A percentile compares a stretch with the other conserved stretches of the same genome.
Conservation (phyloP, 75 land plant species). For the Sequoia sempervirens region DNA sequence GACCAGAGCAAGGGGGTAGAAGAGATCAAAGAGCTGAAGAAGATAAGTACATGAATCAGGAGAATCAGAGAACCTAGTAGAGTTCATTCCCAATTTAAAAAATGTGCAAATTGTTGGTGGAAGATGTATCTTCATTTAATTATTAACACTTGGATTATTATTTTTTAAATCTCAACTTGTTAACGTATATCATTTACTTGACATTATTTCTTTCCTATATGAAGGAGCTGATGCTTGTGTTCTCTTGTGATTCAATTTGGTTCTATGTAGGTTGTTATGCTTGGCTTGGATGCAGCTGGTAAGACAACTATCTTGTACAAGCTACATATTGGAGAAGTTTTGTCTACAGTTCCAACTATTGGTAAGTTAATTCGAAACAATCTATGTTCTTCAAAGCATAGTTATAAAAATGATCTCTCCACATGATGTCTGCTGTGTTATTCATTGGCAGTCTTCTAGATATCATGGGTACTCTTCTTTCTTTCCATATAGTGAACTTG, state of each 20-base stretch:
- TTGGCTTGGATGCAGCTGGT: constrained; percentile 82
- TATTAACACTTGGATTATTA: not conserved
- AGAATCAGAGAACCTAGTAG: too few relatives aligned
- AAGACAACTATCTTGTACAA: constrained; percentile 84
- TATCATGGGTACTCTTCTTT: not conserved
- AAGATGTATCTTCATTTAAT: not conserved
- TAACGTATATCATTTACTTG: not conserved
- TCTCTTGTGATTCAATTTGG: not conserved
- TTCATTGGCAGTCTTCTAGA: not conserved
- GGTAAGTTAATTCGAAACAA: constrained; percentile 23
- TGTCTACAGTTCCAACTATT: constrained; percentile 86
- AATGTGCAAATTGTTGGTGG: not conserved
- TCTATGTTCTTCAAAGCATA: not conserved
- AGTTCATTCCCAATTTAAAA: too few relatives aligned
- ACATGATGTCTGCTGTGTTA: not conserved
- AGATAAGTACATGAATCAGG: too few relatives aligned
- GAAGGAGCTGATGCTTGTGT: not conserved
- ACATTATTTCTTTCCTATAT: not conserved
- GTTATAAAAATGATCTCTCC: not conserved
- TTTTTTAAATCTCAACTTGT: not conserved
- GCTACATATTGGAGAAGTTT: constrained; percentile 80
- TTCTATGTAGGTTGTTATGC: constrained; percentile 69
- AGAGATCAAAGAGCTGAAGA: too few relatives aligned
- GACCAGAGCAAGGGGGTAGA: too few relatives aligned
- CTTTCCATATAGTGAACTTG: not conserved